phyloP scores from a whole-genome alignment of 768 basidiomycete species.

The Galerina sulciceps region DNA sequence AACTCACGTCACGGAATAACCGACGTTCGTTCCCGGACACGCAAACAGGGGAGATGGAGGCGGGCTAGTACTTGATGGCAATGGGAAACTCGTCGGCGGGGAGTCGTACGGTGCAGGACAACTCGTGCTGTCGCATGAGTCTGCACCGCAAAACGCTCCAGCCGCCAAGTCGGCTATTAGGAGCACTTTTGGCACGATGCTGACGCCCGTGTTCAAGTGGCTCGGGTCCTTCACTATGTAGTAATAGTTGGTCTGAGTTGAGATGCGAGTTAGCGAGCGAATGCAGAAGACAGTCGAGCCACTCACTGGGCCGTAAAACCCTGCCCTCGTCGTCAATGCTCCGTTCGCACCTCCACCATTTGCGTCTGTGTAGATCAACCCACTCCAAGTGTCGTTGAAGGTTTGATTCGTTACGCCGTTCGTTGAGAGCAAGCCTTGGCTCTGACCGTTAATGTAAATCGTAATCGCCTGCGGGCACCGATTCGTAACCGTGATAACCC shows the following conservation, averaged over 20 bases:
- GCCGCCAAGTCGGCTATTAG: conserved; percentile 1
- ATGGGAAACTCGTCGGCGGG: conserved; percentile 27
- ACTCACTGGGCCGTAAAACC: conserved; percentile 29
- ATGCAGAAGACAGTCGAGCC: background rate
- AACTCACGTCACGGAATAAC: conserved; percentile 27
- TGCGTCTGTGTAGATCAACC: conserved; percentile 30
- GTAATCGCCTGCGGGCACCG: conserved; percentile 20
- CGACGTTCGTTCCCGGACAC: conserved; percentile 21
- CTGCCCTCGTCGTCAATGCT: conserved; percentile 26
- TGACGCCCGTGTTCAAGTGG: conserved; percentile 21
- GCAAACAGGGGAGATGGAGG: conserved; percentile 18
- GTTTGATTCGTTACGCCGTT: conserved; percentile 1
- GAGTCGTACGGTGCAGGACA: conserved; percentile 20
- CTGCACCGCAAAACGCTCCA: conserved; percentile 20
- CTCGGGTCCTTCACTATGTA: conserved; percentile 22
- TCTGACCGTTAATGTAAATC: conserved; percentile 24
- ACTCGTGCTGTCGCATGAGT: conserved; percentile 21
- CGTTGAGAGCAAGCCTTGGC: conserved; percentile 15
- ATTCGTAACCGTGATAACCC: conserved; percentile 15
- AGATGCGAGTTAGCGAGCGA: background rate
- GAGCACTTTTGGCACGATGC: conserved; percentile 17
- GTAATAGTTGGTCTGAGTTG: conserved; percentile 15
- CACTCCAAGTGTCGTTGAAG: conserved; percentile 24
- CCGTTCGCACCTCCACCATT: conserved; percentile 29
- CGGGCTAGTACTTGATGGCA: conserved; percentile 10